Percentiles rank a stretch among this genome's conserved stretches.
Conservation (phyloP, 352 stramenopile genomes). For the Plasmopara muralis region DNA sequence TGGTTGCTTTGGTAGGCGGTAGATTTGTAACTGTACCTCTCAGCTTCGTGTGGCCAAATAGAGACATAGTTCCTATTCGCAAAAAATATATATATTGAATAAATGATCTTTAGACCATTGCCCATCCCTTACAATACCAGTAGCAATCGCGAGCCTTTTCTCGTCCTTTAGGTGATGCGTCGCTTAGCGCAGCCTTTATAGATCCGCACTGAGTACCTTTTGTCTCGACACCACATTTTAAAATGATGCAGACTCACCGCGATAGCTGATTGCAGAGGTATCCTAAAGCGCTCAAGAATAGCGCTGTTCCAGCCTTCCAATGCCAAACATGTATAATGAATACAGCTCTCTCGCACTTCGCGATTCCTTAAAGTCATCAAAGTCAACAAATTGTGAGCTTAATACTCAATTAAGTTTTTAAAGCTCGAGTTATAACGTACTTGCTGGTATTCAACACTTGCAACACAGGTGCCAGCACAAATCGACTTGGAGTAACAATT, state of each 20-base stretch:
- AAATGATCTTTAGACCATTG: too few species aligned
- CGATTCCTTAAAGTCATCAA: slow-evolving; percentile 34
- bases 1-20: not conserved
- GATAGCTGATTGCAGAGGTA: slow-evolving; percentile 34
- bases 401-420: not conserved
- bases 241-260: slow-evolving; percentile 16
- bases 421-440: slow-evolving; percentile 12
- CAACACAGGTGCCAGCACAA: slow-evolving; percentile 44
- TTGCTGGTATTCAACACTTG: slow-evolving; percentile 42
- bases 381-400: slow-evolving; percentile 1
- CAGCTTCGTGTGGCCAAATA: slow-evolving; percentile 39
- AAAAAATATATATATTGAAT: not conserved
- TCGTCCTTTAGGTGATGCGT: slow-evolving; percentile 49
- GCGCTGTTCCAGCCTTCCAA: slow-evolving; percentile 30
- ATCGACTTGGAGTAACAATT: slow-evolving; percentile 31
- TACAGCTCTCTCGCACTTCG: slow-evolving; percentile 55
- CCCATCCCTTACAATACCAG: slow-evolving; percentile 25
- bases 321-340: slow-evolving; percentile 41
- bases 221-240: too few species aligned
- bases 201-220: not conserved
- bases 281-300: slow-evolving; percentile 40
- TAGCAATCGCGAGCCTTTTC: slow-evolving; percentile 55
- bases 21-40: slow-evolving; percentile 21
- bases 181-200: slow-evolving; percentile 33
- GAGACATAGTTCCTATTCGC: slow-evolving; percentile 37